These are phyloP conservation scores for Cupressus sempervirens DNA, from an alignment of 75 land plant genomes.

Conservation along the genomic window DNA sequence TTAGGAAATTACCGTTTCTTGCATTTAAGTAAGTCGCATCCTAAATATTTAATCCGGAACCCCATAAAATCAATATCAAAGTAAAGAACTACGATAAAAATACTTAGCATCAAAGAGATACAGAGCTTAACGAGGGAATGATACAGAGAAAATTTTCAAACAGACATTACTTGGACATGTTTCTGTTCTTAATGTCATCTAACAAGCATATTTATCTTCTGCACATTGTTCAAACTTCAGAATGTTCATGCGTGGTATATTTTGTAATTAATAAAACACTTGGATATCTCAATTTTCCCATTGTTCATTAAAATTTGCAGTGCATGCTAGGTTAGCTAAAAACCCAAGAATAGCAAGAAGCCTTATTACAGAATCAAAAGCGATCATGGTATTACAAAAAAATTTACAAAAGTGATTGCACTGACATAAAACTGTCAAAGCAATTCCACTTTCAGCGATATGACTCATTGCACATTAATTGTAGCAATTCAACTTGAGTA, in stretches of 20 bases:
- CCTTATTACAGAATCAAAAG: background rate
- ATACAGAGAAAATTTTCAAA: background rate
- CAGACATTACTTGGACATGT: background rate
- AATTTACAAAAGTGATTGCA: background rate
- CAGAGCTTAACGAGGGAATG: background rate
- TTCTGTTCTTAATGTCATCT: background rate
- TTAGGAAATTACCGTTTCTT: background rate
- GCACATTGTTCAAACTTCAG: background rate
- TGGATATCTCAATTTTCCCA: background rate
- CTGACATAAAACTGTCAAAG: background rate
- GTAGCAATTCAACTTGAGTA: constrained; percentile 4
- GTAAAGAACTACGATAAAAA: background rate
- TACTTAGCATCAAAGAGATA: background rate
- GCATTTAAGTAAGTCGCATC: background rate
- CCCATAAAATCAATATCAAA: background rate
- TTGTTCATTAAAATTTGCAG: background rate
- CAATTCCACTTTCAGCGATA: background rate
- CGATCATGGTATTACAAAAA: background rate
- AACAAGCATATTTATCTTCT: background rate
- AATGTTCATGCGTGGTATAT: background rate
- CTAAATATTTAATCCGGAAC: background rate
- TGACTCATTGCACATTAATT: background rate
- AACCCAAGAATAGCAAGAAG: background rate
- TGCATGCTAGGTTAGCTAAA: background rate
- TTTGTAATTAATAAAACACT: too few relatives aligned